Evolutionary conservation across 73 alveolate species (phyloP).

Genomic region (Paramecium biaurelia): DNA sequence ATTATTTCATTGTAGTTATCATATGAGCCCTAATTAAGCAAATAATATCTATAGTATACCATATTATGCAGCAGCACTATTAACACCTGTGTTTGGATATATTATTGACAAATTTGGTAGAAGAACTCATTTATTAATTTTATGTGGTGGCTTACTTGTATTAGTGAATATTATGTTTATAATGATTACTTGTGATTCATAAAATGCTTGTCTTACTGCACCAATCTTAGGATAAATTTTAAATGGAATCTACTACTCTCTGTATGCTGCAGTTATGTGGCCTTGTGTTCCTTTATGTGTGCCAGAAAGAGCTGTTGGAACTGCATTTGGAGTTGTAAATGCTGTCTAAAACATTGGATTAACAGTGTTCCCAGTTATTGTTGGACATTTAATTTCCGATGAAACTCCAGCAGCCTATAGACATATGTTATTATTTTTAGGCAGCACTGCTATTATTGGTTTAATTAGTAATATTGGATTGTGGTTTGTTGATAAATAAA

Average conservation of each 20-base stretch:
- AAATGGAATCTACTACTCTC: conserved; percentile 78
- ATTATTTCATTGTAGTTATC: conserved; percentile 50
- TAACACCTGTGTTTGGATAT: not conserved
- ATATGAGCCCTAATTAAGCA: conserved; percentile 20
- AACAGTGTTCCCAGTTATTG: conserved; percentile 76
- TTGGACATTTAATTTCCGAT: conserved; percentile 56
- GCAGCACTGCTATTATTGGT: not conserved
- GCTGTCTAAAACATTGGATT: conserved; percentile 80
- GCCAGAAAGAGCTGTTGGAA: conserved; percentile 77
- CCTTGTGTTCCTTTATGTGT: conserved; percentile 80
- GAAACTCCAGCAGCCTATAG: not conserved
- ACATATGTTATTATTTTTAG: not conserved
- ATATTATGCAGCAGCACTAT: not conserved
- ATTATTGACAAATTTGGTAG: not conserved
- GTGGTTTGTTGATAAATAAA: not conserved
- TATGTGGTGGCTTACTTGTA: conserved; percentile 55
- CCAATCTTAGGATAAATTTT: conserved; percentile 68
- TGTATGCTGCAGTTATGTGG: conserved; percentile 88
- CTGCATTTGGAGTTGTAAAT: conserved; percentile 87
- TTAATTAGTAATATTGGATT: not conserved
- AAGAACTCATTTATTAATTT: conserved; percentile 64
- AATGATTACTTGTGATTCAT: conserved; percentile 62
- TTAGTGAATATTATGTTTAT: conserved; percentile 63
- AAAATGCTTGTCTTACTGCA: conserved; percentile 27
- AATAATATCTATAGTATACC: conserved; percentile 74